phyloP scores from a whole-genome alignment of 768 basidiomycete species.

The Peribolospora kevripleyi region DNA sequence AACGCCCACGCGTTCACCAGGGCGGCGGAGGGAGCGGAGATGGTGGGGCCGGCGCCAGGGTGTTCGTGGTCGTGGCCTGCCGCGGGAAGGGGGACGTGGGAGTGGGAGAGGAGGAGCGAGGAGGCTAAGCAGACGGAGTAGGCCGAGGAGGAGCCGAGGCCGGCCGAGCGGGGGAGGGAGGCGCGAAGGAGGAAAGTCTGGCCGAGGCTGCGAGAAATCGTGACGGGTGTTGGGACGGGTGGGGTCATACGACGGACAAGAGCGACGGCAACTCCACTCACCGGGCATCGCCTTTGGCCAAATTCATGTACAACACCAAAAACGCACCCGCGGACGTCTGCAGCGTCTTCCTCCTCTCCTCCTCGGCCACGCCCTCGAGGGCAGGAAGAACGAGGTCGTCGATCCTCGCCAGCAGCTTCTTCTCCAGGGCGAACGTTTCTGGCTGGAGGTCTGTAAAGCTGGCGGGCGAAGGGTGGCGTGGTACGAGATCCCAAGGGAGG shows the following conservation, averaged over 20 bases:
- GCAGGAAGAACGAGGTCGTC: no score
- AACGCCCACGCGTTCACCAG: slow-evolving; percentile 83
- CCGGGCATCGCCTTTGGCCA: slow-evolving; percentile 21
- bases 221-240: no score
- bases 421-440: no score
- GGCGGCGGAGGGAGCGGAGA: slow-evolving; percentile 32
- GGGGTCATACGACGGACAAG: not conserved
- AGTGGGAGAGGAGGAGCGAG: slow-evolving; percentile 48
- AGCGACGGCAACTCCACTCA: not conserved
- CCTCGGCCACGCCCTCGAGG: no score
- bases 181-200: slow-evolving; percentile 63
- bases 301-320: slow-evolving; percentile 75
- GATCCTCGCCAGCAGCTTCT: no score
- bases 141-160: slow-evolving; percentile 88
- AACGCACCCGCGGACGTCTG: slow-evolving; percentile 21
- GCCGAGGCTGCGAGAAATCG: slow-evolving; percentile 30
- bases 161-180: slow-evolving; percentile 78
- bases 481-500: slow-evolving; percentile 56
- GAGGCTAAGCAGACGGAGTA: slow-evolving; percentile 73
- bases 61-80: slow-evolving; percentile 29
- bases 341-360: not conserved
- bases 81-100: slow-evolving; percentile 31
- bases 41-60: slow-evolving; percentile 27
- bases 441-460: no score
- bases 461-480: slow-evolving; percentile 7